Conservation (phyloP, 1,284 basidiomycete genomes). For the Heterobasidion irregulare region DNA sequence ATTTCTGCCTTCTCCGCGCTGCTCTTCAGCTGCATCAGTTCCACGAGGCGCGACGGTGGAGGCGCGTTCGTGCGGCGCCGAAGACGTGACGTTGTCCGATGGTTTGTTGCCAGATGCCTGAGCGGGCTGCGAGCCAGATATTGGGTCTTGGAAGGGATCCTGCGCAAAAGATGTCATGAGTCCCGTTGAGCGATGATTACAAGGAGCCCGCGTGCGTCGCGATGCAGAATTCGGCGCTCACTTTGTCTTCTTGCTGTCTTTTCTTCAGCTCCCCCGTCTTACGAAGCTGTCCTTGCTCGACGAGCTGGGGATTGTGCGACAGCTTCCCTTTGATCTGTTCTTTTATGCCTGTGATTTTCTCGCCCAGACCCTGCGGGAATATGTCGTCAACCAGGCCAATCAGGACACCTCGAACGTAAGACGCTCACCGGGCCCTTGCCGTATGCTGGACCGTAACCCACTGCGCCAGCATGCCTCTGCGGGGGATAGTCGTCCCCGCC, state of each 20-base stretch:
- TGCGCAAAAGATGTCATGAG: background rate
- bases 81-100: too few species aligned
- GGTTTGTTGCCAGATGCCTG: too few species aligned
- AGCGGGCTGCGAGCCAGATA: too few species aligned
- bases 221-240: constrained; percentile 7
- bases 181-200: constrained; percentile 8
- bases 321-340: constrained; percentile 47
- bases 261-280: constrained; percentile 39
- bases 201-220: background rate
- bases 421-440: constrained; percentile 22
- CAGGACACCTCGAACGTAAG: background rate
- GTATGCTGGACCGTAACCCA: constrained; percentile 32
- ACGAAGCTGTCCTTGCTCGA: constrained; percentile 37
- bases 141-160: too few species aligned
- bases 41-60: too few species aligned
- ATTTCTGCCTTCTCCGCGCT: too few species aligned
- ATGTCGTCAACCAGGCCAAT: background rate
- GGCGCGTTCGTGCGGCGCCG: too few species aligned
- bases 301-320: constrained; percentile 33
- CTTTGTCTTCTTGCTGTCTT: constrained; percentile 31
- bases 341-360: constrained; percentile 40
- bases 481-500: constrained; percentile 19
- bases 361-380: constrained; percentile 28
- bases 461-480: constrained; percentile 31
- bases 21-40: too few species aligned